A percentile compares a stretch with the other conserved stretches of the same genome.
Evolutionary conservation across 2,329 filamentous ascomycete genomes (phyloP).

Genomic region (Exutisphaerella laricina): DNA sequence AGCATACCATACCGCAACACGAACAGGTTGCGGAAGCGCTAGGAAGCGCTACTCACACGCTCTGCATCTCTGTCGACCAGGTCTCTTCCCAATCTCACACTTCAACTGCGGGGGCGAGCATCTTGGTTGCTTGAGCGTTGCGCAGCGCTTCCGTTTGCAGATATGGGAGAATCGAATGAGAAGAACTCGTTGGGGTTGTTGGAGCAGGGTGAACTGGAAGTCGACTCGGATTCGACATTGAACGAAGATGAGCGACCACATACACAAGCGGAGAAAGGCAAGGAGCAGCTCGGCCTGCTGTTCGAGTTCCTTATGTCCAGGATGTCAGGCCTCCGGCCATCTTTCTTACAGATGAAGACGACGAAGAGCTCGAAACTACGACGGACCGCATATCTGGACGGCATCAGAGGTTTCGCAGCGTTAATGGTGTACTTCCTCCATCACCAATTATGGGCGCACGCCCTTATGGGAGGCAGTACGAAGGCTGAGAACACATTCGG

Average conservation of each 20-base stretch:
- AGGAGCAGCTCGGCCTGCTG: slow-evolving; percentile 12
- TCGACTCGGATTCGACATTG: slow-evolving; percentile 17
- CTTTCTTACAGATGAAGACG: slow-evolving; percentile 14
- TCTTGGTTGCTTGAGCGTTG: neutral
- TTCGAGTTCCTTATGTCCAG: slow-evolving; percentile 15
- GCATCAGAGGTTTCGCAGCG: slow-evolving; percentile 61
- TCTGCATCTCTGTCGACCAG: no score
- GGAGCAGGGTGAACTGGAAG: slow-evolving; percentile 21
- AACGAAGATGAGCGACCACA: slow-evolving; percentile 20
- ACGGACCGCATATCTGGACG: slow-evolving; percentile 58
- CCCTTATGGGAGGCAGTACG: slow-evolving; percentile 15
- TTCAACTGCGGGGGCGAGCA: no score
- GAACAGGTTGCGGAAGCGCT: no score
- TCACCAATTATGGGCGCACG: slow-evolving; percentile 53
- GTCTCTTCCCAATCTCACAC: no score
- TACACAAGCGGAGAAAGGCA: slow-evolving; percentile 11
- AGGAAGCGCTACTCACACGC: neutral
- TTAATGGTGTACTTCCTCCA: slow-evolving; percentile 61
- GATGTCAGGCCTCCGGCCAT: slow-evolving; percentile 15
- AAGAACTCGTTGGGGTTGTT: slow-evolving; percentile 19
- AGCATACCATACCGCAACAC: no score
- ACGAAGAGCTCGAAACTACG: slow-evolving; percentile 30
- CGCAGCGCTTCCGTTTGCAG: neutral
- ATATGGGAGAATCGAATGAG: slow-evolving; percentile 5
- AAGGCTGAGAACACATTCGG: slow-evolving; percentile 19